Base-by-base conservation (phyloP, 1,284 basidiomycete species). In the Athelia sp. region DNA sequence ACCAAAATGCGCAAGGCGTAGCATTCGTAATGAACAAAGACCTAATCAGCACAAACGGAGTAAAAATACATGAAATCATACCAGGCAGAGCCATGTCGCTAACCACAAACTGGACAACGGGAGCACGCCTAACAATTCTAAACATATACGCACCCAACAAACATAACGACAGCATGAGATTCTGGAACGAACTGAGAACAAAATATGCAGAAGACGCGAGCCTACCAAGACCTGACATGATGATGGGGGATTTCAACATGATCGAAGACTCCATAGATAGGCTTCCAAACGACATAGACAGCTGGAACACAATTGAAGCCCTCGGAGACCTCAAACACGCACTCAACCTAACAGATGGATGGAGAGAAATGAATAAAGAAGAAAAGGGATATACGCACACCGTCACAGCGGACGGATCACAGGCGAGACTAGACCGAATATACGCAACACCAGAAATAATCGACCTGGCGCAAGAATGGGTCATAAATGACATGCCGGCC, bases 201-300 rank as follows among this genome's bases (percentile, higher is more conserved):
- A 19, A 48, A 2, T 53, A 51, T 13, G 59, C 54, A 9, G 17
- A 18, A 17, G 19, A 31, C 1, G 45, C 48, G 0, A 21, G 47
- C 0, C 29, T 60, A 1, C 59, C 52, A 0, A 45, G 43, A 22
- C 67, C 66, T 0, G 63, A 71, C 38, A 47, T 73, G 0, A 55
- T 76, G 45, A 36, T 66, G 0, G 72, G 74, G 0, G 72, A 76
- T 50, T 72, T 71, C 43, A 77, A 76, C 45, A 54, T 72, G 3
- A 66, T 70, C 0, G 71, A 76, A 54, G 65, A 71, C 1, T 17
- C 53, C 0, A 56, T 71, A 0, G 71, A 75, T 52, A 34, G 69
- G 0, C 46, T 64, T 0, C 70, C 70, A 8, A 18, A 40, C 2
- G 51, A 57, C 4, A 3, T 14, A 1, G 67, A 72, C 31, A 13